Evolutionary conservation across 805 yeast species (phyloP).

Genomic region (Debaryomyces hansenii): DNA sequence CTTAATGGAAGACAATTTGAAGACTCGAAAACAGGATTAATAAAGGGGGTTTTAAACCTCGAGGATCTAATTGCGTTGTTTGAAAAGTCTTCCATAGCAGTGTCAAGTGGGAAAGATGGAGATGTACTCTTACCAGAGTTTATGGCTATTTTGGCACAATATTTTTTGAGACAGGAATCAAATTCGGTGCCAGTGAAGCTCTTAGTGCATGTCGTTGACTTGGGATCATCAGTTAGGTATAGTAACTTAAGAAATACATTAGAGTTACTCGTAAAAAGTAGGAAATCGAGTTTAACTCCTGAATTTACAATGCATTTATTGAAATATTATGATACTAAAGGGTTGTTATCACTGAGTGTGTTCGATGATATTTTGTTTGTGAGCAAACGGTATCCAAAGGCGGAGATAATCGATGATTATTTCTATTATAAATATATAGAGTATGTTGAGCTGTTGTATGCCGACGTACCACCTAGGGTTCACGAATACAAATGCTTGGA

Average conservation of each 20-base stretch:
- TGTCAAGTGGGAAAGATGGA: slow-evolving; percentile 2
- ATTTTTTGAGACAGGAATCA: slow-evolving; percentile 13
- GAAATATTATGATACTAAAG: slow-evolving; percentile 3
- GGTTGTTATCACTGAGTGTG: slow-evolving; percentile 1
- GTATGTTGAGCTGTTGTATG: slow-evolving; percentile 29
- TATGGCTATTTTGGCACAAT: slow-evolving; percentile 23
- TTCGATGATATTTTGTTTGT: slow-evolving; percentile 9
- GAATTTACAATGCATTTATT: slow-evolving; percentile 17
- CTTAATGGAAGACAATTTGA: slow-evolving; percentile 9
- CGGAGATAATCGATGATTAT: slow-evolving; percentile 16
- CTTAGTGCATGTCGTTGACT: slow-evolving; percentile 25
- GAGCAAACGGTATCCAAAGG: not conserved
- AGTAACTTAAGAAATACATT: slow-evolving; percentile 5
- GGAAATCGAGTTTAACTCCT: slow-evolving; percentile 6
- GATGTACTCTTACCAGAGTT: slow-evolving; percentile 24
- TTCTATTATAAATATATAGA: slow-evolving; percentile 19
- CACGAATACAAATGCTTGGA: slow-evolving; percentile 38
- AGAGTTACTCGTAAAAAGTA: slow-evolving; percentile 8
- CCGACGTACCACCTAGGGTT: slow-evolving; percentile 24
- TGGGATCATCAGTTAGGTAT: slow-evolving; percentile 18
- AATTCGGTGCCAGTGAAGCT: slow-evolving; percentile 15
- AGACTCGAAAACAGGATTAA: not conserved
- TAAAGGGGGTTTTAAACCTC: slow-evolving; percentile 1
- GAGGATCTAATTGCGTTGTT: slow-evolving; percentile 15
- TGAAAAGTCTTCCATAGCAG: slow-evolving; percentile 13